These are phyloP conservation scores for Alternaria sp. DNA, from an alignment of 2,329 filamentous ascomycete species.

Conservation along the genomic window DNA sequence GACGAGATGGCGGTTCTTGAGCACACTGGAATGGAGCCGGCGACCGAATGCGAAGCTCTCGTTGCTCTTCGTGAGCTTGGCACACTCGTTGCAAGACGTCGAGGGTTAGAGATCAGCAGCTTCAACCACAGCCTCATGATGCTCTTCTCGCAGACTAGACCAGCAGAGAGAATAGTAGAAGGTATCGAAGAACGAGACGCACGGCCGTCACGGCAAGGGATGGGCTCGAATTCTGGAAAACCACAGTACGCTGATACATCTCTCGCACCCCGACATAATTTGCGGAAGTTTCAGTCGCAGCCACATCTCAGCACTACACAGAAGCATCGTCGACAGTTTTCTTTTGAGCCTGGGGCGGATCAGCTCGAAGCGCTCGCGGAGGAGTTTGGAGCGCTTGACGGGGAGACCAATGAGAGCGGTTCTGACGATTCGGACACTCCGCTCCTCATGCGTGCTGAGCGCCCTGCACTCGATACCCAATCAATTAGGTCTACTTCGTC, in stretches of 20 bases:
- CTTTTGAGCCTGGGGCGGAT: constrained; percentile 57
- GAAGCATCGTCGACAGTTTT: constrained; percentile 50
- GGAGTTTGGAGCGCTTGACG: constrained; percentile 16
- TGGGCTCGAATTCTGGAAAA: not conserved
- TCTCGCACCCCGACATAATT: constrained; percentile 6
- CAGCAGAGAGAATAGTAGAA: not conserved
- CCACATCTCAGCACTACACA: constrained; percentile 29
- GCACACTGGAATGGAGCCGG: constrained; percentile 13
- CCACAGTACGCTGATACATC: not conserved
- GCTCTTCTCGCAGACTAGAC: constrained; percentile 35
- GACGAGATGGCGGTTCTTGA: constrained; percentile 34
- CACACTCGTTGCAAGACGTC: constrained; percentile 44
- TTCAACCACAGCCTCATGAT: constrained; percentile 48
- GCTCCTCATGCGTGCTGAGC: not conserved
- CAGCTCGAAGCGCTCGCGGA: constrained; percentile 30
- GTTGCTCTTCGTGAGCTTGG: constrained; percentile 48
- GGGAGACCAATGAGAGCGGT: constrained; percentile 7
- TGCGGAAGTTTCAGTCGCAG: constrained; percentile 28
- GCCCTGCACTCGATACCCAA: not conserved
- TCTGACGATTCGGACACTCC: constrained; percentile 17
- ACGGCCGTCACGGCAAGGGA: not conserved
- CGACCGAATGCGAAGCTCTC: constrained; percentile 42
- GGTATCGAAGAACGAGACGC: not conserved
- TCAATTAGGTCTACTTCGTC: not conserved
- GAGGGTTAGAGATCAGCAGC: constrained; percentile 42